phyloP scores from a whole-genome alignment of 495 filamentous ascomycete species.

The Aspergillus kassunensis region DNA sequence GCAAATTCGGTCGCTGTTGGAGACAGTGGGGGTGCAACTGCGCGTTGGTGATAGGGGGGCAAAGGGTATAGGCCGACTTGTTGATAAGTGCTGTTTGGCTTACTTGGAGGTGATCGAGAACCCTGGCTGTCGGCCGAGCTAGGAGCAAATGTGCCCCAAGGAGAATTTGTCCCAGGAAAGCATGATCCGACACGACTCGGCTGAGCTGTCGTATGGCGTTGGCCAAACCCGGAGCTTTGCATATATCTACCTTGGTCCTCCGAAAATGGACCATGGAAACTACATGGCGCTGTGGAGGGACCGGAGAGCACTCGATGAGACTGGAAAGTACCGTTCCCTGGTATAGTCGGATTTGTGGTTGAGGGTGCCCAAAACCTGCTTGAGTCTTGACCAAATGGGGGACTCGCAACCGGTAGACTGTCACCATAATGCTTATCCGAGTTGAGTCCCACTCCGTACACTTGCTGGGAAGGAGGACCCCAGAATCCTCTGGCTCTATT shows the following conservation, averaged over 20 bases:
- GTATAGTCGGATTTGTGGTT: constrained; percentile 17
- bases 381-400: constrained; percentile 23
- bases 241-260: constrained; percentile 31
- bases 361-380: constrained; percentile 33
- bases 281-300: constrained; percentile 30
- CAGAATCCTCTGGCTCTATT: constrained; percentile 62
- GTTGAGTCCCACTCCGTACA: constrained; percentile 23
- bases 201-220: constrained; percentile 37
- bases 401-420: constrained; percentile 21
- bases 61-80: constrained; percentile 49
- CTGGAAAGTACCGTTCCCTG: constrained; percentile 21
- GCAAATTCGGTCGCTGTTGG: constrained; percentile 83
- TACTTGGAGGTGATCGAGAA: constrained; percentile 30
- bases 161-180: constrained; percentile 26
- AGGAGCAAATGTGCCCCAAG: constrained; percentile 35
- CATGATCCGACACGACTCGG: constrained; percentile 36
- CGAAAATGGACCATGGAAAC: constrained; percentile 25
- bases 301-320: constrained; percentile 41
- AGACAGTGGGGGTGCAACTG: constrained; percentile 77
- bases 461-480: constrained; percentile 38
- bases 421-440: constrained; percentile 31
- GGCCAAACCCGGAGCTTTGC: constrained; percentile 29
- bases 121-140: constrained; percentile 21
- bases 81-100: constrained; percentile 38
- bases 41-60: constrained; percentile 61